A percentile compares a stretch with the other conserved stretches of the same genome.
Evolutionary conservation across 192 early-diverging fungal genomes (phyloP).

Genomic region (Spinellus fusiger): DNA sequence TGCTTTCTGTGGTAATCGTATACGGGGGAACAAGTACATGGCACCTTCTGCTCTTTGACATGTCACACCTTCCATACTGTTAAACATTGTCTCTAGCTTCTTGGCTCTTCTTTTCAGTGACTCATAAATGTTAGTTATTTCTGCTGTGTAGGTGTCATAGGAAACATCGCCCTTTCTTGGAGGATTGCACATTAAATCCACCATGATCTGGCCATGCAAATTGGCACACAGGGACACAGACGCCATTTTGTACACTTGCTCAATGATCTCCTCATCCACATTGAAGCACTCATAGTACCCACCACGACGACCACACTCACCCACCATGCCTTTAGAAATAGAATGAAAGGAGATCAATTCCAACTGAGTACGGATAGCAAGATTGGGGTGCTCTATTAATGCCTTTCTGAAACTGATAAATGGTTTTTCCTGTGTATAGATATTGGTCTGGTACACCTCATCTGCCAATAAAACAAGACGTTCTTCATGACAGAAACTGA

Average conservation of each 20-base stretch:
- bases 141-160: conserved; percentile 63
- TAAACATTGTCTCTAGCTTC: conserved; percentile 71
- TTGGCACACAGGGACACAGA: conserved; percentile 91
- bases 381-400: conserved; percentile 46
- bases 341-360: conserved; percentile 95
- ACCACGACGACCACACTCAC: conserved; percentile 95
- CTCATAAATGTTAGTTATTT: conserved; percentile 67
- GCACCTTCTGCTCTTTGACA: conserved; percentile 87
- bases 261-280: conserved; percentile 66
- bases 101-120: conserved; percentile 72
- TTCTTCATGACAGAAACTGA: conserved; percentile 78
- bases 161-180: conserved; percentile 77
- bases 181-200: conserved; percentile 88
- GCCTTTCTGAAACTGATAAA: conserved; percentile 97
- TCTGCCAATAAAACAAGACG: conserved; percentile 85
- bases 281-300: conserved; percentile 94
- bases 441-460: conserved; percentile 97
- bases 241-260: conserved; percentile 88
- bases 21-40: conserved; percentile 92
- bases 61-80: conserved; percentile 71
- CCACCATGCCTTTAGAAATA: conserved; percentile 96
- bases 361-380: conserved; percentile 33
- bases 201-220: conserved; percentile 90
- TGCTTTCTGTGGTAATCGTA: conserved; percentile 70
- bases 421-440: conserved; percentile 75